A percentile compares a stretch with the other conserved stretches of the same genome.
Evolutionary conservation across 192 early-diverging fungal species (phyloP).

Genomic region (Umbelopsis isabellina): DNA sequence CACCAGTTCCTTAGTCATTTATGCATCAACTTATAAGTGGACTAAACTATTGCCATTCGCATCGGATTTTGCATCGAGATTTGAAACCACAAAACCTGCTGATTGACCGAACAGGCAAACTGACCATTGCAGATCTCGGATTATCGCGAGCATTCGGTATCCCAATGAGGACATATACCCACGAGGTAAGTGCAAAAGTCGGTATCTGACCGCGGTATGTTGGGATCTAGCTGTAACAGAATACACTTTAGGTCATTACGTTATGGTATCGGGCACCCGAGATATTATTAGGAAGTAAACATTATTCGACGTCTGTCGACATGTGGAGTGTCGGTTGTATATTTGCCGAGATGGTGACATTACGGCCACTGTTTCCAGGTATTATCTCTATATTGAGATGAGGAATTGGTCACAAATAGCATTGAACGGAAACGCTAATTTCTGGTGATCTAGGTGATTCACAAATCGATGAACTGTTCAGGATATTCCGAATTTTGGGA

Average conservation of each 20-base stretch:
- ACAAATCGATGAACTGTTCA: constrained; percentile 64
- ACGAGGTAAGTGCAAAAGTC: constrained; percentile 62
- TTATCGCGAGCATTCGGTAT: constrained; percentile 91
- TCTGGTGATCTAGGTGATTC: constrained; percentile 47
- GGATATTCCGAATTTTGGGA: constrained; percentile 64
- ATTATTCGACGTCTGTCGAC: constrained; percentile 93
- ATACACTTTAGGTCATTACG: constrained; percentile 72
- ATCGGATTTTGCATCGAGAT: constrained; percentile 94
- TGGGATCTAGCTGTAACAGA: background rate
- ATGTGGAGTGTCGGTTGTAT: constrained; percentile 99
- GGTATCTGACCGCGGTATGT: background rate
- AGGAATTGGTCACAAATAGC: background rate
- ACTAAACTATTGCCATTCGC: constrained; percentile 87
- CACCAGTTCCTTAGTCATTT: constrained; percentile 72
- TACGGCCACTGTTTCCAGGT: constrained; percentile 87
- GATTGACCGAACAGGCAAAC: constrained; percentile 82
- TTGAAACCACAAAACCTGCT: constrained; percentile 98
- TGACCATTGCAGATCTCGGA: constrained; percentile 97
- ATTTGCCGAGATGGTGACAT: constrained; percentile 90
- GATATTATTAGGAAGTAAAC: constrained; percentile 87
- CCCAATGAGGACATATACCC: constrained; percentile 91
- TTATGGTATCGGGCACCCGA: constrained; percentile 97
- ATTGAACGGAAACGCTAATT: background rate
- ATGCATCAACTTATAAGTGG: constrained; percentile 89
- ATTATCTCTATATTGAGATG: background rate